Base-by-base conservation (phyloP, 495 filamentous ascomycete genomes). In the Penicillium macrosclerotiorum region DNA sequence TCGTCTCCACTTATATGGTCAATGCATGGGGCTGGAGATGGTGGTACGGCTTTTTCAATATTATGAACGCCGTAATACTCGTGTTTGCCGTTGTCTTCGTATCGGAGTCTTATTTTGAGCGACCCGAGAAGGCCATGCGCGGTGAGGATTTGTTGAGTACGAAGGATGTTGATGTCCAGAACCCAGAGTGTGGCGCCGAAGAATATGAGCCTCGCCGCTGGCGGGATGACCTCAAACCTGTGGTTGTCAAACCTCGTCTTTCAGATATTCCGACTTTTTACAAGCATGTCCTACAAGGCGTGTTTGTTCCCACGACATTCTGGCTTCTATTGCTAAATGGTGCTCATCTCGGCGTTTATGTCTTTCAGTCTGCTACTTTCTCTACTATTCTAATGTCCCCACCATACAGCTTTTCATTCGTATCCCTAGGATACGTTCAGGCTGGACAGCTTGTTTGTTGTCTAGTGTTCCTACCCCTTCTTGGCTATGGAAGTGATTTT, bases 321-420 rank as follows among this genome's bases (percentile, higher is more conserved):
- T 62, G 54, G 59, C 45, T 62, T 2, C 30, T 62, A 7, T 24
- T 62, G 11, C 38, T 62, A 4, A 62, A 62, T 13, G 51, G 59
- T 19, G 51, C 51, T 22, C 33, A 46, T 20, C 51, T 62, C 3
- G 58, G 58, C 2, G 44, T 54, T 20, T 61, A 62, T 17, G 55
- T 62, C 22, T 52, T 62, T 34, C 41, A 51, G 18, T 31, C 49
- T 11, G 38, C 59, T 3, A 54, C 51, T 13, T 62, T 58, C 30
- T 27, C 51, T 1, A 34, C 16, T 16, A 42, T 58, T 20, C 41
- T 62, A 16, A 42, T 49, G 34, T 17, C 40, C 5, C 51, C 59
- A 6, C 59, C 59, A 0, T 62, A 52, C 23, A 37, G 14, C 26
- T 62, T 47, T 19, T 27, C 48, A 3, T 54, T 52, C 17, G 47